These are phyloP conservation scores for Geotrichum candidum DNA, from an alignment of 1,139 yeast species.

Conservation along the genomic window DNA sequence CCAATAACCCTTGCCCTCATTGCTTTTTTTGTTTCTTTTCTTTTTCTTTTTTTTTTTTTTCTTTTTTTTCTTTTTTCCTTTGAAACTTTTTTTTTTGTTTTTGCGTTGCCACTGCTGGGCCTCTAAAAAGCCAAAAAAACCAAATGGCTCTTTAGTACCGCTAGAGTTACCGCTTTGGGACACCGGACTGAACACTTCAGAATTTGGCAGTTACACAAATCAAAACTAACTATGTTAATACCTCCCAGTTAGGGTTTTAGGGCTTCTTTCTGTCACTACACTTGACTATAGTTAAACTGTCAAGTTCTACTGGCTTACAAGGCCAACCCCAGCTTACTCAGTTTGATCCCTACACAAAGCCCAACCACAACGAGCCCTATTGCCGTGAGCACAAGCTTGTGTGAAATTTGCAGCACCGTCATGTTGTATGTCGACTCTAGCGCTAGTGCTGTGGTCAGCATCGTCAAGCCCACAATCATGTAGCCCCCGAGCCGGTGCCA, in stretches of 20 bases:
- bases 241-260: constrained; percentile 1
- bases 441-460: constrained; percentile 26
- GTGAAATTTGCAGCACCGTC: constrained; percentile 24
- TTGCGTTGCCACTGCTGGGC: neutral
- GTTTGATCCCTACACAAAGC: constrained; percentile 3
- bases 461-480: constrained; percentile 21
- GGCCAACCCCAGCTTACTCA: constrained; percentile 2
- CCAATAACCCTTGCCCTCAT: neutral
- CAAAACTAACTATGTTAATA: neutral
- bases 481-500: constrained; percentile 32
- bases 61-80: neutral
- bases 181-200: neutral
- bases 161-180: neutral
- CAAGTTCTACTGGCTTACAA: neutral
- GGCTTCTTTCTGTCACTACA: neutral
- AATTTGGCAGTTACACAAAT: neutral
- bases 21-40: neutral
- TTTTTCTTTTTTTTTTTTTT: neutral
- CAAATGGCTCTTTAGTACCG: too few relatives aligned
- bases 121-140: neutral
- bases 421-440: constrained; percentile 28
- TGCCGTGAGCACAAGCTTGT: constrained; percentile 20
- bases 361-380: constrained; percentile 3
- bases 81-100: neutral
- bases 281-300: neutral